phyloP scores from a whole-genome alignment of 2,329 filamentous ascomycete genomes.

The Monilinia laxa region DNA sequence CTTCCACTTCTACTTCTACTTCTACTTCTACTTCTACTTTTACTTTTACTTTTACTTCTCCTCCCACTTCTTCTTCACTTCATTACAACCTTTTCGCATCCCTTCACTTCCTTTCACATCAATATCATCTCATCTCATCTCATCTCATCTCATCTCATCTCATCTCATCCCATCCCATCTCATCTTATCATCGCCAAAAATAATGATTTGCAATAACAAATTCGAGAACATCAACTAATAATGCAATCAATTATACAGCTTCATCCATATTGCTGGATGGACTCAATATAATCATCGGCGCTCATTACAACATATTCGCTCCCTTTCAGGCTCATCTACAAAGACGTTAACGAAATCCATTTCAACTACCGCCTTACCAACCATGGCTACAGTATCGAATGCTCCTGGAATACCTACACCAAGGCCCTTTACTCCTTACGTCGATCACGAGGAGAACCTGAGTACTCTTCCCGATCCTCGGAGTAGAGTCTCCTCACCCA shows the following conservation, averaged over 20 bases:
- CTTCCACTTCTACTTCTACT: background rate
- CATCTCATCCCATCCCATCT: too few relatives aligned
- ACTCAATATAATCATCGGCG: slow-evolving; percentile 47
- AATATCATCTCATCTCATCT: background rate
- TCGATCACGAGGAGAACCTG: slow-evolving; percentile 59
- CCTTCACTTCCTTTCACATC: background rate
- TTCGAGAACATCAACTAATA: slow-evolving; percentile 5
- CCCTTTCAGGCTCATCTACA: slow-evolving; percentile 17
- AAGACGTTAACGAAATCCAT: slow-evolving; percentile 41
- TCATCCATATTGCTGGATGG: slow-evolving; percentile 51
- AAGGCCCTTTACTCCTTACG: slow-evolving; percentile 40
- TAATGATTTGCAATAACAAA: background rate
- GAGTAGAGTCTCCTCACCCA: slow-evolving; percentile 52
- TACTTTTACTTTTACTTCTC: too few relatives aligned
- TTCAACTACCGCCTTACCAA: slow-evolving; percentile 43
- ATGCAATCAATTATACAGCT: slow-evolving; percentile 42
- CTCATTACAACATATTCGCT: slow-evolving; percentile 20
- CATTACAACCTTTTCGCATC: background rate
- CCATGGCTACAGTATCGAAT: slow-evolving; percentile 41
- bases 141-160: too few relatives aligned
- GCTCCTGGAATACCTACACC: slow-evolving; percentile 32
- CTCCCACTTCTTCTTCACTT: too few relatives aligned
- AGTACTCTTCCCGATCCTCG: slow-evolving; percentile 68
- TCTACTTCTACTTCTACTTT: background rate
- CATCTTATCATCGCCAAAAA: background rate